Conservation (phyloP, 1,139 yeast species). For the Geotrichum citri-aurantii region DNA sequence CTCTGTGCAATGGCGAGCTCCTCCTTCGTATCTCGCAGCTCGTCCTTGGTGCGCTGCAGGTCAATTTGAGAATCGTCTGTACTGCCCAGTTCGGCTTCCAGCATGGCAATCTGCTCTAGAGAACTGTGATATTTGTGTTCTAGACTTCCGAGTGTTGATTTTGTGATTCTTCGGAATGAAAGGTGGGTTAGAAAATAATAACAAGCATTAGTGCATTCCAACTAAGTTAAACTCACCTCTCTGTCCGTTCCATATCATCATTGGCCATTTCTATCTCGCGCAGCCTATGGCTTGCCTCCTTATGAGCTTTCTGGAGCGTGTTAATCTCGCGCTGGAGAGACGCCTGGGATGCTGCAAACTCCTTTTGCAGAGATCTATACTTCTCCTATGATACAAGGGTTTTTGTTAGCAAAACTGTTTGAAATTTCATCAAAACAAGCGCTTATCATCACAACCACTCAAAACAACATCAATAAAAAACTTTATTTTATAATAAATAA, state of each 20-base stretch:
- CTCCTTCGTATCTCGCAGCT: slow-evolving; percentile 33
- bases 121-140: slow-evolving; percentile 32
- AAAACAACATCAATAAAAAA: not conserved
- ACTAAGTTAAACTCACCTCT: slow-evolving; percentile 20
- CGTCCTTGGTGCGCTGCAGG: slow-evolving; percentile 35
- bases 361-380: slow-evolving; percentile 28
- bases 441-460: not conserved
- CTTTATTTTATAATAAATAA: too few species aligned
- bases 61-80: slow-evolving; percentile 30
- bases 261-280: slow-evolving; percentile 37
- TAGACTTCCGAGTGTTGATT: slow-evolving; percentile 32
- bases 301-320: slow-evolving; percentile 28
- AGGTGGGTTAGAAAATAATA: not conserved
- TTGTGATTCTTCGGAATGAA: slow-evolving; percentile 24
- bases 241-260: slow-evolving; percentile 38
- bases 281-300: slow-evolving; percentile 27
- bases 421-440: not conserved
- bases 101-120: slow-evolving; percentile 34
- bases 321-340: slow-evolving; percentile 29
- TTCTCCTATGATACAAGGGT: slow-evolving; percentile 18
- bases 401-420: not conserved
- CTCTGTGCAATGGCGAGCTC: slow-evolving; percentile 28
- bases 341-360: slow-evolving; percentile 28
- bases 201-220: not conserved
- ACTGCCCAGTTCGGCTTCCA: slow-evolving; percentile 34